Conservation (phyloP, 169 alveolate species). For the Blepharisma undulans region DNA sequence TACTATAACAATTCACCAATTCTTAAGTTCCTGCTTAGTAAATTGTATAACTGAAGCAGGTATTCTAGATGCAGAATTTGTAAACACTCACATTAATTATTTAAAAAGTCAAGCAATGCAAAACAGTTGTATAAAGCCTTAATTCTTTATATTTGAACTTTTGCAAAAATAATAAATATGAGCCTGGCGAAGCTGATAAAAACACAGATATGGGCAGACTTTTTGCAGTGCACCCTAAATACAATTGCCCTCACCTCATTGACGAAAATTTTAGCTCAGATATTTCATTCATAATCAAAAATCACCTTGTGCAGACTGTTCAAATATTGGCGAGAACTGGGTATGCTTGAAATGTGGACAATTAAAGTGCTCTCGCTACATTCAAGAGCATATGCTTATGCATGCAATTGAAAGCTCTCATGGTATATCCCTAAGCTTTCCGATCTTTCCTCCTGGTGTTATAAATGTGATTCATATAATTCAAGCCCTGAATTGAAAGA, state of each 20-base stretch:
- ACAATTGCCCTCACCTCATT: conserved; percentile 80
- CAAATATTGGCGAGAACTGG: conserved; percentile 80
- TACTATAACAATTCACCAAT: no score
- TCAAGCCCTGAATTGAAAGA: conserved; percentile 34
- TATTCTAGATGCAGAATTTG: no score
- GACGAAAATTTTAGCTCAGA: conserved; percentile 47
- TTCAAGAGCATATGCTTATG: conserved; percentile 74
- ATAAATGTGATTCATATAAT: conserved; percentile 68
- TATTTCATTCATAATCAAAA: conserved; percentile 8
- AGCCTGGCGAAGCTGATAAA: conserved; percentile 7
- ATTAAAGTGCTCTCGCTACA: conserved; percentile 77
- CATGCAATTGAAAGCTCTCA: conserved; percentile 73
- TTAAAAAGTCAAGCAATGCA: no score
- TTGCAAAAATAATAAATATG: background rate
- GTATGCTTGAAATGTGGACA: conserved; percentile 73
- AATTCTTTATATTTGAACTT: no score
- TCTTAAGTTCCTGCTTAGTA: no score
- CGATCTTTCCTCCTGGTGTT: conserved; percentile 87
- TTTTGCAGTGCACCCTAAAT: conserved; percentile 67
- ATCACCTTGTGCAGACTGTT: conserved; percentile 69
- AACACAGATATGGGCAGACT: conserved; percentile 38
- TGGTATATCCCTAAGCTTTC: conserved; percentile 65
- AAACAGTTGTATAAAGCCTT: no score
- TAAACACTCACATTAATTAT: no score
- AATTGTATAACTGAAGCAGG: no score